Conservation (phyloP, 2,329 filamentous ascomycete species). For the Myriangium duriaei region DNA sequence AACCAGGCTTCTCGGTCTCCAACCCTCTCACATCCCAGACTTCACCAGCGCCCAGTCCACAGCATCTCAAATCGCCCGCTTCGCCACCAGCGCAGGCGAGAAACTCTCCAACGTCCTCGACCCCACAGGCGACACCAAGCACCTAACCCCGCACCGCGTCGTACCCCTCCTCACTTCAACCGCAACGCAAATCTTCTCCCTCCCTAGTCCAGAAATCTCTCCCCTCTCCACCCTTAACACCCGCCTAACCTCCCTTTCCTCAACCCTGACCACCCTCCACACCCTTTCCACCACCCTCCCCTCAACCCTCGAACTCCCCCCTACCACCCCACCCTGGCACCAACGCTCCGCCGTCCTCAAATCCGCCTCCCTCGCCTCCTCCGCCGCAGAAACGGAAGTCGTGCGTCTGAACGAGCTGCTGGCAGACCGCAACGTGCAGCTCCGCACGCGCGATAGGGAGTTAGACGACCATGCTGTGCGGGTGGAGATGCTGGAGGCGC, state of each 20-base stretch:
- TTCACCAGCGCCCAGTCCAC: conserved; percentile 59
- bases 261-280: conserved; percentile 57
- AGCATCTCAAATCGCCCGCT: conserved; percentile 51
- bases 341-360: conserved; percentile 70
- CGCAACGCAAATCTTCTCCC: conserved; percentile 37
- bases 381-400: conserved; percentile 77
- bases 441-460: conserved; percentile 52
- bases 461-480: conserved; percentile 81
- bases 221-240: conserved; percentile 56
- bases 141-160: conserved; percentile 55
- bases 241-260: conserved; percentile 52
- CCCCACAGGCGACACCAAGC: conserved; percentile 52
- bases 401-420: conserved; percentile 68
- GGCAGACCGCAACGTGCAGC: conserved; percentile 52
- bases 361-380: conserved; percentile 64
- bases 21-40: conserved; percentile 50
- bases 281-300: conserved; percentile 40
- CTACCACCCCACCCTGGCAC: conserved; percentile 66
- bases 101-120: conserved; percentile 55
- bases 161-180: conserved; percentile 49
- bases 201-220: conserved; percentile 46
- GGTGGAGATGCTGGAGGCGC: conserved; percentile 81
- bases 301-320: conserved; percentile 49
- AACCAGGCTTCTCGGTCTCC: conserved; percentile 59
- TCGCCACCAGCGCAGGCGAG: conserved; percentile 55